Evolutionary conservation across 1,284 basidiomycete genomes (phyloP).

Genomic region (Peniophora sp.): DNA sequence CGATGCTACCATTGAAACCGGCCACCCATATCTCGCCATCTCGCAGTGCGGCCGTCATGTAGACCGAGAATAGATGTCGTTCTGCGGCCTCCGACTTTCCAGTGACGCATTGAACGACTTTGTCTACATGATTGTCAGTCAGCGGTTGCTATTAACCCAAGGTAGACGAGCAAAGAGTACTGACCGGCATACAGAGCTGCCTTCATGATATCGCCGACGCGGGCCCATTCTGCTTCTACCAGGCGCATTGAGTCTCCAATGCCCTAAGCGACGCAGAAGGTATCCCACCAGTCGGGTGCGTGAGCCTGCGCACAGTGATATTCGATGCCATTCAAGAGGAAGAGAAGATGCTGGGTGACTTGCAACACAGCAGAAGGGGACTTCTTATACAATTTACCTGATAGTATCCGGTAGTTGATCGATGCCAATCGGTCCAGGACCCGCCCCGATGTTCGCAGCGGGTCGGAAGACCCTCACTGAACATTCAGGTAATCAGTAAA

Average conservation of each 20-base stretch:
- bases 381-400: too few species aligned
- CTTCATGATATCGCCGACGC: background rate
- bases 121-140: background rate
- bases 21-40: constrained; percentile 1
- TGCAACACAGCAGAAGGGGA: too few species aligned
- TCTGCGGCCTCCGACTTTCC: background rate
- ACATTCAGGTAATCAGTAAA: too few species aligned
- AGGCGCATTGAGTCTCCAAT: background rate
- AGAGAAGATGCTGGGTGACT: too few species aligned
- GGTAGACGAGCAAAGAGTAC: background rate
- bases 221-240: background rate
- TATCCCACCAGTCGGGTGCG: too few species aligned
- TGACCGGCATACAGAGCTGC: background rate
- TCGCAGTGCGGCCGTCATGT: background rate
- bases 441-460: too few species aligned
- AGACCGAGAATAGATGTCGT: background rate
- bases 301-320: too few species aligned
- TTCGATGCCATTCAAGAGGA: too few species aligned
- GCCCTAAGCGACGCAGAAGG: too few species aligned
- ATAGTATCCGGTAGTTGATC: too few species aligned
- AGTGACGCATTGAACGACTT: background rate
- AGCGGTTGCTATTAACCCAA: background rate
- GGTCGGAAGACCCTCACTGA: too few species aligned
- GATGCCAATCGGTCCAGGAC: too few species aligned
- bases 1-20: background rate